Evolutionary conservation across 2,329 filamentous ascomycete species (phyloP).

Genomic region (Pseudocercospora fuligena): DNA sequence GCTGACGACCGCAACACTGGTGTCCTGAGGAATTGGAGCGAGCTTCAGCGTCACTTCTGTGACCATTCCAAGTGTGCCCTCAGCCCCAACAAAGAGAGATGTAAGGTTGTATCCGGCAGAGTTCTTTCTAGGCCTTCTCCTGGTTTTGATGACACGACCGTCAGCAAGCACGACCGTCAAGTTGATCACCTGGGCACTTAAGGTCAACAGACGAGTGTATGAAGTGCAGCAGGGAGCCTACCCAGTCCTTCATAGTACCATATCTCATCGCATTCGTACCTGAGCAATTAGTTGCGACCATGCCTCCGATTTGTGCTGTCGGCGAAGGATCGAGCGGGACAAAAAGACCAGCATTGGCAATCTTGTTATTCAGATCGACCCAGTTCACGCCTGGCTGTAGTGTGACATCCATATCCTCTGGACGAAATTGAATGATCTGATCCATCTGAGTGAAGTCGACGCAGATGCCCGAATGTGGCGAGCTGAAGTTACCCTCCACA

Average conservation of each 20-base stretch:
- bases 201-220: neutral
- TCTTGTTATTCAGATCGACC: slow-evolving; percentile 82
- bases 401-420: slow-evolving; percentile 89
- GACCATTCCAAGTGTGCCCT: slow-evolving; percentile 79
- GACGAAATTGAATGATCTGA: slow-evolving; percentile 75
- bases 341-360: slow-evolving; percentile 77
- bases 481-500: slow-evolving; percentile 86
- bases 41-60: slow-evolving; percentile 84
- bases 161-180: slow-evolving; percentile 80
- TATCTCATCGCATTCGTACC: slow-evolving; percentile 75
- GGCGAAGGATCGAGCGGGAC: slow-evolving; percentile 89
- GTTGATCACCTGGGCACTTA: slow-evolving; percentile 61
- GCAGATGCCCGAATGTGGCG: slow-evolving; percentile 83
- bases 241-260: slow-evolving; percentile 88
- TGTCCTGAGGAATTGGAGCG: slow-evolving; percentile 74
- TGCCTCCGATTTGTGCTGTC: slow-evolving; percentile 75
- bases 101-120: slow-evolving; percentile 85
- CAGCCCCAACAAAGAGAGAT: slow-evolving; percentile 77
- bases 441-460: slow-evolving; percentile 92
- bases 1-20: slow-evolving; percentile 77
- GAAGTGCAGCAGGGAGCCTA: neutral
- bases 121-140: slow-evolving; percentile 75
- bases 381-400: slow-evolving; percentile 92
- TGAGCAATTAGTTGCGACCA: slow-evolving; percentile 76
- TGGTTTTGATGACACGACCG: slow-evolving; percentile 78